Evolutionary conservation across 2,329 filamentous ascomycete genomes (phyloP), one percentile per base, ranked within the genome.

Genomic region (Didymellaceae sp.): DNA sequence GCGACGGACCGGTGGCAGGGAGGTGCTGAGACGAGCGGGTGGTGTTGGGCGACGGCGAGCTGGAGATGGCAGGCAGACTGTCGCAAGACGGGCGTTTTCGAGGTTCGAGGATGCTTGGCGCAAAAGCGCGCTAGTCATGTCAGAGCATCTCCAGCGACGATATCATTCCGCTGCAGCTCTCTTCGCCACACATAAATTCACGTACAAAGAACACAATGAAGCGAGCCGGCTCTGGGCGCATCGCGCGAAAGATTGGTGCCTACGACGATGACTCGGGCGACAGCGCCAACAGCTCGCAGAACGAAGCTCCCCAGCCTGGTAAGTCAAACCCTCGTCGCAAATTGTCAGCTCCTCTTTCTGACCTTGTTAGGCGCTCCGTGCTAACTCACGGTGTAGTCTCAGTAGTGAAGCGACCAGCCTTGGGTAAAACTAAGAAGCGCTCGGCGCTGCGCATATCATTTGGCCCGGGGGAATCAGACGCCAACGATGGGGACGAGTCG

Each of bases 401-500:
- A 13, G 74, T 81, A 34, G 77, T 85, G 14, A 82, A 82, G 62
- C 77, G 81, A 58, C 82, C 82, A n/a, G 39, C 61, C 25, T 66
- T 71, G 25, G 70, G 70, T n/a, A 85, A 83, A 62, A 63, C 72
- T 46, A 83, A 86, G 50, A 93, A 91, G 71, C 90, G 90, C 66
- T 87, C 88, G 4, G 85, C 85, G 13, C 81, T 90, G 2, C 84
- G 88, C 6, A 79, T 95, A 17, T 95, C 91, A 0, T 95, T 96
- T 69, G 90, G 87, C 0, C 82, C 83, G 0, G 78, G 78, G 21
- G 79, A 81, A 38, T 78, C 79, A 14, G 80, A 81, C 5, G 63
- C 41, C 17, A 82, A 79, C 5, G 81, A 82, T 37, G 78, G 79
- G 17, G 78, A 79, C 30, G 78, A 82, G 11, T 77, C 75, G 9